Evolutionary conservation across 2,329 filamentous ascomycete genomes (phyloP).

Genomic region (Diplodia mutila): DNA sequence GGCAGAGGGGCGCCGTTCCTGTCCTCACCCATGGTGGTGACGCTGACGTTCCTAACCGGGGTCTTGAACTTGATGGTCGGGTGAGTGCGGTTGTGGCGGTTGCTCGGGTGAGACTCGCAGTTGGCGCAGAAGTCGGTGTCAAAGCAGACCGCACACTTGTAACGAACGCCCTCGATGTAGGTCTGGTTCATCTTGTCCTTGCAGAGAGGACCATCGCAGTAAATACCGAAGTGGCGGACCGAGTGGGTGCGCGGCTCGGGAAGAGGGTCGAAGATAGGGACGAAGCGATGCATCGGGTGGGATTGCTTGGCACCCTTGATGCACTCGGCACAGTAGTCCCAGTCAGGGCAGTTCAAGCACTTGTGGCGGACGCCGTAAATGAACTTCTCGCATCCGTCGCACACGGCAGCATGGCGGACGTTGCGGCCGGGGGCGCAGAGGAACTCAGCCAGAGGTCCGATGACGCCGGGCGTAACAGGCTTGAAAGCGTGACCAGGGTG

Average conservation of each 20-base stretch:
- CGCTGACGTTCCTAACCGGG: conserved; percentile 82
- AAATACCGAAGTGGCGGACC: conserved; percentile 78
- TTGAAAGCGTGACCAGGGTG: conserved; percentile 84
- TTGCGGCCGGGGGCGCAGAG: conserved; percentile 81
- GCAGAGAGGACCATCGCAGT: conserved; percentile 93
- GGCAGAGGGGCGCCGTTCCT: conserved; percentile 66
- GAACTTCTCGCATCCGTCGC: conserved; percentile 86
- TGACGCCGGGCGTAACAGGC: conserved; percentile 66
- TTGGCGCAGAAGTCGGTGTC: conserved; percentile 93
- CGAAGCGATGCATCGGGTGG: conserved; percentile 87
- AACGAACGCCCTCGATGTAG: conserved; percentile 81
- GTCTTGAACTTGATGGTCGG: conserved; percentile 97
- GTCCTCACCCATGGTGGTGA: conserved; percentile 82
- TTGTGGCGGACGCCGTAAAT: conserved; percentile 93
- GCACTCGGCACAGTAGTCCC: conserved; percentile 89
- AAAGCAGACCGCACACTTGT: conserved; percentile 96
- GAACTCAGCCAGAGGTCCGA: conserved; percentile 64
- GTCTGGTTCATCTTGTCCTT: conserved; percentile 57
- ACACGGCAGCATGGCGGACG: conserved; percentile 82
- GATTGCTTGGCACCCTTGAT: conserved; percentile 66
- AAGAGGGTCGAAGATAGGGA: conserved; percentile 79
- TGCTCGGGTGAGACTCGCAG: conserved; percentile 85
- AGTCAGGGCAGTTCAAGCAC: conserved; percentile 95
- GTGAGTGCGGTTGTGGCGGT: conserved; percentile 92
- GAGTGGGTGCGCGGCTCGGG: conserved; percentile 50